Conservation (phyloP, 2,329 filamentous ascomycete genomes). For the Botrytis squamosa region DNA sequence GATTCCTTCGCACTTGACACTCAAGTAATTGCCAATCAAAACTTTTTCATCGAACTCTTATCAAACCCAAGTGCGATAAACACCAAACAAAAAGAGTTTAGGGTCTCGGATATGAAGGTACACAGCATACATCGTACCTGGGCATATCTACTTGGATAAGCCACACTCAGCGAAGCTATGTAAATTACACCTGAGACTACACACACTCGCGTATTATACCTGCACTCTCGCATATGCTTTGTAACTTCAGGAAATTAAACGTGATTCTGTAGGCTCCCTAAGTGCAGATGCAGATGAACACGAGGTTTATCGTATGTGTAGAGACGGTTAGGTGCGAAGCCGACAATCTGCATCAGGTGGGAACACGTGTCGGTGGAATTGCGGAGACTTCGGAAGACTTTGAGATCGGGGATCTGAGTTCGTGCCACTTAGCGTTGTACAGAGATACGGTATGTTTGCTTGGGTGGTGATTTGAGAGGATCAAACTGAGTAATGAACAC, state of each 20-base stretch:
- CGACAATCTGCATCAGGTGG: constrained; percentile 16
- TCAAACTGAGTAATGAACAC: not conserved
- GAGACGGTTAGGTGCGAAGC: constrained; percentile 20
- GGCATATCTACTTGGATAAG: constrained; percentile 11
- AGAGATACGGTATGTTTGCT: constrained; percentile 13
- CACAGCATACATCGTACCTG: constrained; percentile 8
- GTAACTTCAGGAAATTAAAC: constrained; percentile 20
- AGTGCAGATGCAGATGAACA: constrained; percentile 14
- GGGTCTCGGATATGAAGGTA: constrained; percentile 3
- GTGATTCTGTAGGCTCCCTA: constrained; percentile 16
- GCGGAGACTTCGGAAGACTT: constrained; percentile 12
- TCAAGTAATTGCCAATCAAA: not conserved
- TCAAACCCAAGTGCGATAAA: constrained; percentile 8
- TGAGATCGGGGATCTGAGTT: constrained; percentile 16
- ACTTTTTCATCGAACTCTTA: not conserved
- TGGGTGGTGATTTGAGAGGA: not conserved
- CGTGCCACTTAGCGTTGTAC: not conserved
- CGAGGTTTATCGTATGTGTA: constrained; percentile 16
- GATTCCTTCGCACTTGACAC: not conserved
- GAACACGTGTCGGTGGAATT: constrained; percentile 20
- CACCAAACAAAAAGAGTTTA: constrained; percentile 4
- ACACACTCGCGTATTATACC: not conserved
- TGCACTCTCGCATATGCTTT: constrained; percentile 6
- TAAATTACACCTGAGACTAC: not conserved
- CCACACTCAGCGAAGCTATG: not conserved